Evolutionary conservation across 805 yeast genomes (phyloP).

Genomic region (Saccharomycopsis malanga): DNA sequence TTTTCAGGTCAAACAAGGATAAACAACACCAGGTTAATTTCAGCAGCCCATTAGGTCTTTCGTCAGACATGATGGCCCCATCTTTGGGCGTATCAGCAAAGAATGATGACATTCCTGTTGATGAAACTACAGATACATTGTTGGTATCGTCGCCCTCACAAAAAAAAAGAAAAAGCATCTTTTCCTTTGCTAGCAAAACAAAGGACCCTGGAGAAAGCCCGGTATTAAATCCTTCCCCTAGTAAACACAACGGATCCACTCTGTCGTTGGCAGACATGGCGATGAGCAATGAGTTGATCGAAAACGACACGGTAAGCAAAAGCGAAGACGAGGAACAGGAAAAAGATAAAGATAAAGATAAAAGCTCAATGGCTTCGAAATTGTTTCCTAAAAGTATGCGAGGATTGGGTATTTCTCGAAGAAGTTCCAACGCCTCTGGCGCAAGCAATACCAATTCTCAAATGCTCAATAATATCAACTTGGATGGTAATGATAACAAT

Average conservation of each 20-base stretch:
- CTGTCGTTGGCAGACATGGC: neutral
- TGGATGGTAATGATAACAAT: neutral
- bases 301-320: neutral
- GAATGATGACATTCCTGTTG: neutral
- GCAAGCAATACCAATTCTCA: neutral
- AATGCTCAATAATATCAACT: neutral
- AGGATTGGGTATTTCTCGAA: slow-evolving; percentile 17
- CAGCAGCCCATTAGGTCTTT: neutral
- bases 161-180: slow-evolving; percentile 18
- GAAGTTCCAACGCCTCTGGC: slow-evolving; percentile 4
- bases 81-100: neutral
- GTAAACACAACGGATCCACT: neutral
- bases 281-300: neutral
- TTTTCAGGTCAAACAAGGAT: slow-evolving; percentile 13
- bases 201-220: too few species aligned
- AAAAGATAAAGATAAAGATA: slow-evolving; percentile 1
- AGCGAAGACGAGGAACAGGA: neutral
- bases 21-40: neutral
- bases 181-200: slow-evolving; percentile 14
- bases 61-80: neutral
- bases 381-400: slow-evolving; percentile 22
- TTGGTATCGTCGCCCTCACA: slow-evolving; percentile 3
- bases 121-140: neutral
- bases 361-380: slow-evolving; percentile 12
- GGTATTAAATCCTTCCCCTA: too few species aligned